Evolutionary conservation across 352 stramenopile genomes (phyloP).

Genomic region (Peronospora belbahrii): DNA sequence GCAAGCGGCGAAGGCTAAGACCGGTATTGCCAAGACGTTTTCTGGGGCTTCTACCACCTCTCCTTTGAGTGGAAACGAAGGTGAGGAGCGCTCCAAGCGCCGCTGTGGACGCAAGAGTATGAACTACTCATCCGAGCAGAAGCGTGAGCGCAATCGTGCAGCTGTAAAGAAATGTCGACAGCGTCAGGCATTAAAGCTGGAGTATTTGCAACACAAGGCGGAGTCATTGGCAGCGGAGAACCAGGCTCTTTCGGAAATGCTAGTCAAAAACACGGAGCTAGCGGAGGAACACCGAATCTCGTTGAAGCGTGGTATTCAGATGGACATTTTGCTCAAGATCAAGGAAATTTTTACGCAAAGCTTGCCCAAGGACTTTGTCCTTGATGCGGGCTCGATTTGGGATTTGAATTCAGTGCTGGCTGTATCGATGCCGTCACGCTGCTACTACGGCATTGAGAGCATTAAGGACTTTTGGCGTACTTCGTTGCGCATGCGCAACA

Average conservation of each 20-base stretch:
- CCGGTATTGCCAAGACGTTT: conserved; percentile 2
- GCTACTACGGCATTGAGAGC: conserved; percentile 81
- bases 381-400: conserved; percentile 81
- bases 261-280: conserved; percentile 63
- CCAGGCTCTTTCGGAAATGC: conserved; percentile 59
- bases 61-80: conserved; percentile 5
- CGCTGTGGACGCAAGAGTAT: conserved; percentile 78
- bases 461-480: conserved; percentile 86
- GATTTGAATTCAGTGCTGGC: conserved; percentile 78
- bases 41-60: background rate
- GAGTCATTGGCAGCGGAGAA: conserved; percentile 63
- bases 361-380: conserved; percentile 76
- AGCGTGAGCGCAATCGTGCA: conserved; percentile 77
- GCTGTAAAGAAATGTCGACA: conserved; percentile 81
- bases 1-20: conserved; percentile 7
- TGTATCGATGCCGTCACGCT: conserved; percentile 79
- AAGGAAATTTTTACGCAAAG: conserved; percentile 85
- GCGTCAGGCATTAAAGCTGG: conserved; percentile 71
- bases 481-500: conserved; percentile 79
- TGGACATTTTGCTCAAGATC: conserved; percentile 84
- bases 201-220: conserved; percentile 71
- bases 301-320: conserved; percentile 76
- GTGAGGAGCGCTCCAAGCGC: conserved; percentile 35
- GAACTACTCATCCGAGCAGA: conserved; percentile 82
- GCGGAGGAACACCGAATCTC: conserved; percentile 45